Percentiles rank a stretch among this genome's conserved stretches.
Conservation (phyloP, 139 green algal species). For the Micromonas pusilla region DNA sequence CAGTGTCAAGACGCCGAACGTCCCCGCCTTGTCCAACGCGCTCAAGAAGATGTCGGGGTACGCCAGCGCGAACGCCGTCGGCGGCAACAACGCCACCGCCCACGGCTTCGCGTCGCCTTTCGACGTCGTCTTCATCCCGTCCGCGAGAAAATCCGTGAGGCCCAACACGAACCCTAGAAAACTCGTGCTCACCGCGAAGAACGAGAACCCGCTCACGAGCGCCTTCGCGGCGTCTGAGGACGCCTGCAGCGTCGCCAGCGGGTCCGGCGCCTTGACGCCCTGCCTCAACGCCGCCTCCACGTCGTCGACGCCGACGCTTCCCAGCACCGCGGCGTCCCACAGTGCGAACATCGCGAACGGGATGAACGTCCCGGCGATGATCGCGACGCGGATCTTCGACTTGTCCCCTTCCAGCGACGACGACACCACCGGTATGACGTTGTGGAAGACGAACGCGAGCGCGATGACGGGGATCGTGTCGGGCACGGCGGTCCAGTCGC, state of each 20-base stretch:
- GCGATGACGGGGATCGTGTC: conserved; percentile 60
- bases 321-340: conserved; percentile 73
- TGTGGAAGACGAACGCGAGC: conserved; percentile 46
- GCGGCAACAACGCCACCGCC: conserved; percentile 46
- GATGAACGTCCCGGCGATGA: conserved; percentile 50
- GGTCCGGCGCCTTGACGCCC: conserved; percentile 34
- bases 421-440: conserved; percentile 56
- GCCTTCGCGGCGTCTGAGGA: background rate
- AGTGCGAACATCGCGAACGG: conserved; percentile 69
- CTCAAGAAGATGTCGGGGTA: conserved; percentile 41
- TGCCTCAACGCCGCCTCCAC: background rate
- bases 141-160: conserved; percentile 65
- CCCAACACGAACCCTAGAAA: conserved; percentile 80
- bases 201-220: conserved; percentile 48
- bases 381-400: conserved; percentile 42
- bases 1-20: conserved; percentile 37
- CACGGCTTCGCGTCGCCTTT: conserved; percentile 33
- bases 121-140: conserved; percentile 29
- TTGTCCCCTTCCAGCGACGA: conserved; percentile 53
- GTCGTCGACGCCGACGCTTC: conserved; percentile 28
- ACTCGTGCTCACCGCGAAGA: conserved; percentile 68
- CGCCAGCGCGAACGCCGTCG: conserved; percentile 48
- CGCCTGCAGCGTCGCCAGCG: conserved; percentile 26
- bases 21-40: conserved; percentile 41
- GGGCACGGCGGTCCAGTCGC: conserved; percentile 53